Evolutionary conservation across 768 basidiomycete genomes (phyloP).

Genomic region (Russula griseocarnosa): DNA sequence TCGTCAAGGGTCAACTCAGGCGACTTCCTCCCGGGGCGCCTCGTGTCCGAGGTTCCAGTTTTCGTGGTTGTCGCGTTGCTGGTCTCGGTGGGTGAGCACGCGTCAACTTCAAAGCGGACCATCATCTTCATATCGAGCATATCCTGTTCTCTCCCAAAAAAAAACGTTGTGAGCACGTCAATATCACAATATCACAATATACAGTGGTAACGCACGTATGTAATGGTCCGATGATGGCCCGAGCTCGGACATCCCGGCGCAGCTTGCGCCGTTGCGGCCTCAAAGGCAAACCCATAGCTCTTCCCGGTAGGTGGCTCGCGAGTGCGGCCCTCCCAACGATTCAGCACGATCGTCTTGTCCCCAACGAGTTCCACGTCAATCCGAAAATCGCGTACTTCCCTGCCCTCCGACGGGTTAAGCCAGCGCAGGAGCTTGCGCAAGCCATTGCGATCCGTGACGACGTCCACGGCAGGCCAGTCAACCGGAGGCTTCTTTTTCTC

Average conservation of each 20-base stretch:
- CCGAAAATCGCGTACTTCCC: slow-evolving; percentile 50
- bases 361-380: slow-evolving; percentile 68
- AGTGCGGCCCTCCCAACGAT: slow-evolving; percentile 50
- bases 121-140: slow-evolving; percentile 55
- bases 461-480: slow-evolving; percentile 40
- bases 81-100: slow-evolving; percentile 10
- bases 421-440: slow-evolving; percentile 61
- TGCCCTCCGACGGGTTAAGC: slow-evolving; percentile 35
- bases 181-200: not conserved
- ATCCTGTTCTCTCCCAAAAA: slow-evolving; percentile 40
- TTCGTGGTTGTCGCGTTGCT: not conserved
- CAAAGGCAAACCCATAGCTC: slow-evolving; percentile 58
- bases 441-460: slow-evolving; percentile 62
- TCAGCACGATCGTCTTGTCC: slow-evolving; percentile 53
- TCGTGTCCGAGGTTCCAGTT: not conserved
- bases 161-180: not conserved
- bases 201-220: slow-evolving; percentile 48
- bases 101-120: slow-evolving; percentile 57
- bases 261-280: slow-evolving; percentile 49
- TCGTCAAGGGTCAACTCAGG: slow-evolving; percentile 22
- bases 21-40: not conserved
- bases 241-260: slow-evolving; percentile 48
- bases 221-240: slow-evolving; percentile 60
- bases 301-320: slow-evolving; percentile 33
- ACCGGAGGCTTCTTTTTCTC: slow-evolving; percentile 31